Base-by-base conservation (phyloP, 495 filamentous ascomycete genomes). In the Tuber calosporum region DNA sequence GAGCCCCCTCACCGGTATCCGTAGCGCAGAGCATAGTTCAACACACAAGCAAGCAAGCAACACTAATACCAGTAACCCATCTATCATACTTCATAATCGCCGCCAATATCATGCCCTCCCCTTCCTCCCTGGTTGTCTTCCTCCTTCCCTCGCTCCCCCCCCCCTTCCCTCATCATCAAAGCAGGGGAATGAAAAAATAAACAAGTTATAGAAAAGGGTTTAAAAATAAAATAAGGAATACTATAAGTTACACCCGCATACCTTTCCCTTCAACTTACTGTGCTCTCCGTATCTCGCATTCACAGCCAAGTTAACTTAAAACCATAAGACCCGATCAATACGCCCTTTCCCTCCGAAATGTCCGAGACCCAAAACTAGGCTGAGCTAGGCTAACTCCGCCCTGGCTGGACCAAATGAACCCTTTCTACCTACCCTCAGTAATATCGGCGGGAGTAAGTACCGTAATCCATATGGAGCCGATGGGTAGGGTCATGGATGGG, bases 141-240 rank as follows among this genome's bases (percentile, higher is more conserved):
- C 38, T 67, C 37, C 43, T 69, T 42, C 26, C 15, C 39, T 41
- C 48, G 58, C 45, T 22, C 22, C 67, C 39, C 48, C 38, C 38
- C 15, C 69, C 36, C 69, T 36, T 73, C 69, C 58, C 41, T 66
- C 19, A 30, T 73, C 26, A 62, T 30, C 26, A 62, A 34, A 34
- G 30, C 19, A 62, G 13, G 53, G 53, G 34, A 62, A 34, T 34
- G 1, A 34, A 62, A 13, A 34, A 62, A 26, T 58, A 13, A 9
- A 58, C 1, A 26, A 58, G 6, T 40, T 9, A 40, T 9, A 53
- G 11, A 11, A 53, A 48, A 0, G 5, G 19, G 43, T 20, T 53
- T 53, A 26, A 26, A 26, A 26, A 62, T 13, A 62, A 62, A 30
- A 62, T 9, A 62, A 13, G 13, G 26, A 62, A 62, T 34, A 62